Evolutionary conservation across 2,329 filamentous ascomycete genomes (phyloP), one percentile per base, ranked within the genome.

Genomic region (Aspergillus sp.): DNA sequence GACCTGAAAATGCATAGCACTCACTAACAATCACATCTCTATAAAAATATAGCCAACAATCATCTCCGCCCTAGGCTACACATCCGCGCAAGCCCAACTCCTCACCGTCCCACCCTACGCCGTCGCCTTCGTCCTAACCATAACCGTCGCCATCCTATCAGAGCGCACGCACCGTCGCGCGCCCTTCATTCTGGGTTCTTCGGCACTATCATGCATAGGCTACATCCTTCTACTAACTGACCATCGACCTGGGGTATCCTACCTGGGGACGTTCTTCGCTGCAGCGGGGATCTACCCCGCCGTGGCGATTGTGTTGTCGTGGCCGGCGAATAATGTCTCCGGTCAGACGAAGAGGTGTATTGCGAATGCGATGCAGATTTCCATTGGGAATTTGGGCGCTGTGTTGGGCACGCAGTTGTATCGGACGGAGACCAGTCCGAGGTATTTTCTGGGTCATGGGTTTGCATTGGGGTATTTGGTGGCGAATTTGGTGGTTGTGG

Each of bases 391-490:
- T 64, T 70, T 89, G 1, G 89, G 88, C 0, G 88, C 87, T 0
- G 86, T 91, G 0, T 66, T 91, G 23, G 89, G 88, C 0, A 91
- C 88, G 1, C 88, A 91, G 73, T 71, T 91, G 1, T 91, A 91
- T 71, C 80, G 88, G 2, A 78, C 81, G 0, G 77, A 81, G 1
- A 85, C 86, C 28, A 84, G 81, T 0, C 89, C 89, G 1, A 78
- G 86, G 32, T 91, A 85, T 67, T 79, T 87, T 52, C 77, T 91
- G 0, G 89, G 89, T 0, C 89, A 91, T 71, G 83, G 84, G 0
- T 84, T 91, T 66, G 87, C 88, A 0, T 69, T 91, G 47, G 87
- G 79, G 0, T 91, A 91, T 69, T 13, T 36, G 4, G 32, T 36
- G 32, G 32, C 32, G 0, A 36, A 36, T 6, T 2, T 36, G 32